Evolutionary conservation across 2,329 filamentous ascomycete species (phyloP).

Genomic region (Fusarium verrucosum): DNA sequence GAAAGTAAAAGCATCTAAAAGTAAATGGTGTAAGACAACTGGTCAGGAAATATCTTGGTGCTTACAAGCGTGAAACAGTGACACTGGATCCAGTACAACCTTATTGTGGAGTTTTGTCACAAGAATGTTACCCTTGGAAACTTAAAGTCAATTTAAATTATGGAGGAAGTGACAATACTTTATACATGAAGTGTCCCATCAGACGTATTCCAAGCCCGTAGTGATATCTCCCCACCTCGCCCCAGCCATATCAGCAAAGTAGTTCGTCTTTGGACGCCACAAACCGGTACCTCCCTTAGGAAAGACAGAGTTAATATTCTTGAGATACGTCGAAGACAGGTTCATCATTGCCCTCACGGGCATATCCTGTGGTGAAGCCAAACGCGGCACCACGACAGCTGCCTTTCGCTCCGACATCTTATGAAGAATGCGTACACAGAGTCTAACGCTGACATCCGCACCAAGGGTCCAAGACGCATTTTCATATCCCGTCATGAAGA

Average conservation of each 20-base stretch:
- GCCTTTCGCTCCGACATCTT: constrained; percentile 57
- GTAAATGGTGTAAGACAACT: not conserved
- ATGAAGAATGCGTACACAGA: constrained; percentile 61
- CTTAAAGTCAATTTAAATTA: not conserved
- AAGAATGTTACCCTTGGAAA: accelerated
- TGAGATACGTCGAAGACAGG: constrained; percentile 62
- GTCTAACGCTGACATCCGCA: constrained; percentile 61
- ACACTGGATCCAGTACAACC: not conserved
- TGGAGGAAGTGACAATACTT: not conserved
- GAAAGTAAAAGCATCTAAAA: not conserved
- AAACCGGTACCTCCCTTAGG: constrained; percentile 57
- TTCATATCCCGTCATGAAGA: constrained; percentile 68
- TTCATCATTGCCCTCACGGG: constrained; percentile 53
- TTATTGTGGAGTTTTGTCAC: not conserved
- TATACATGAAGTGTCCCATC: not conserved
- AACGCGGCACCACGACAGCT: constrained; percentile 55
- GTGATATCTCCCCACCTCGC: constrained; percentile 46
- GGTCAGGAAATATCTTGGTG: not conserved
- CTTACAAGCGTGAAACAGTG: not conserved
- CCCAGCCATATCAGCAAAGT: constrained; percentile 44
- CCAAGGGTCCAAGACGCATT: constrained; percentile 71
- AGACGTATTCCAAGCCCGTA: constrained; percentile 35
- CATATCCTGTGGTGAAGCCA: constrained; percentile 49
- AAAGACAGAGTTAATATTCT: constrained; percentile 51
- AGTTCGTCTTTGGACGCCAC: constrained; percentile 47